These are phyloP conservation scores for Eucommia ulmoides DNA, from an alignment of 257 asterid genomes.

Conservation along the genomic window DNA sequence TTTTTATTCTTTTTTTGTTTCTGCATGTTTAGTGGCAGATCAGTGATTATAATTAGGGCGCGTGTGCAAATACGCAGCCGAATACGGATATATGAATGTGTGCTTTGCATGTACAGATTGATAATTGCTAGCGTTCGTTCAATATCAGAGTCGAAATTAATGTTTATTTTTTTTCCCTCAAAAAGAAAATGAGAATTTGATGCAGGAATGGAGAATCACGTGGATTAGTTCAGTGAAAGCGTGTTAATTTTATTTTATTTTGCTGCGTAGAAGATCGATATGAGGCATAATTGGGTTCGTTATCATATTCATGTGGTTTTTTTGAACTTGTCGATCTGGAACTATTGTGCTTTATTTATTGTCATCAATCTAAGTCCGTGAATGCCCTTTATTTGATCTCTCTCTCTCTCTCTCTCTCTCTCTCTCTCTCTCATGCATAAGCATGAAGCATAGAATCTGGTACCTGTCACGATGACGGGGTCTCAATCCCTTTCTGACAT, in stretches of 20 bases:
- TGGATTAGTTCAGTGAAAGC: neutral
- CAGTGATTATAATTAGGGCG: too few relatives aligned
- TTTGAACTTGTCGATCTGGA: neutral
- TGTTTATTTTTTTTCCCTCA: neutral
- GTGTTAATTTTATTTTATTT: neutral
- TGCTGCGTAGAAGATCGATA: neutral
- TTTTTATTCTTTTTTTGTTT: too few relatives aligned
- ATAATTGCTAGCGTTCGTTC: neutral
- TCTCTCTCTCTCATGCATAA: neutral
- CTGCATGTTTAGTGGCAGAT: too few relatives aligned
- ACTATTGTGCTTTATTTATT: neutral
- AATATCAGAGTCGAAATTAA: too few relatives aligned
- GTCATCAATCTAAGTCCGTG: neutral
- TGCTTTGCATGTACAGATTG: neutral
- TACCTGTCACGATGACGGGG: constrained; percentile 7
- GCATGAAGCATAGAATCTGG: constrained; percentile 6
- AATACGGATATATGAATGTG: too few relatives aligned
- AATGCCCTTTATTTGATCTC: neutral
- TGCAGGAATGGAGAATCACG: neutral
- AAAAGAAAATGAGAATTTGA: neutral
- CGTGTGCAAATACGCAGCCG: too few relatives aligned
- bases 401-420: neutral
- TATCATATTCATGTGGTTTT: too few relatives aligned
- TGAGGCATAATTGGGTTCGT: too few relatives aligned
- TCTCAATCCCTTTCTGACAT: constrained; percentile 11